Evolutionary conservation across 345 rosid genomes (phyloP).

Genomic region (Hypericum androsaemum): DNA sequence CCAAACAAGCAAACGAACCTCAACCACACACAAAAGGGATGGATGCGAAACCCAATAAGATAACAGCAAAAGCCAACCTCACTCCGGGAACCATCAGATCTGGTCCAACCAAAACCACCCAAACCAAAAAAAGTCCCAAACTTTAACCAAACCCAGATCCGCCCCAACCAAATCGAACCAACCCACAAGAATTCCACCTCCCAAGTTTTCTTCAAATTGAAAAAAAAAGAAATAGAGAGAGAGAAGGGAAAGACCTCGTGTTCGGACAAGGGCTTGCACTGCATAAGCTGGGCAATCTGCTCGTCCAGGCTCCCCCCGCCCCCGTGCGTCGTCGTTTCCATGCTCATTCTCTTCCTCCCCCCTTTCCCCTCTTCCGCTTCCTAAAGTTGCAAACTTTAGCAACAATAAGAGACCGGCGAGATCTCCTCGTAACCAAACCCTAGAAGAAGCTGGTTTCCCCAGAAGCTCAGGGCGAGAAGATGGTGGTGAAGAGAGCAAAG

Average conservation of each 20-base stretch:
- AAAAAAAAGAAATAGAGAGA: background rate
- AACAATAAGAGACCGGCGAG: too few species aligned
- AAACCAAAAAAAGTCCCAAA: background rate
- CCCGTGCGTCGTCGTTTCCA: conserved; percentile 38
- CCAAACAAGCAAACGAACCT: too few species aligned
- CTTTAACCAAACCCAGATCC: background rate
- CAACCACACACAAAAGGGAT: too few species aligned
- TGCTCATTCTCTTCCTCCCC: conserved; percentile 27
- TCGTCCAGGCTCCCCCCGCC: conserved; percentile 28
- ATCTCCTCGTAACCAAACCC: too few species aligned
- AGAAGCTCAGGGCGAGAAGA: too few species aligned
- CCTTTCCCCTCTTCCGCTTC: background rate
- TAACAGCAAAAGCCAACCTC: too few species aligned
- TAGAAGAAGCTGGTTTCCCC: too few species aligned
- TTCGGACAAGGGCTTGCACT: conserved; percentile 57
- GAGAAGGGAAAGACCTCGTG: conserved; percentile 25
- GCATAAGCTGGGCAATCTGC: conserved; percentile 49
- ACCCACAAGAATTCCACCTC: background rate
- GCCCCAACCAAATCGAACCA: background rate
- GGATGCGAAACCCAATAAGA: too few species aligned
- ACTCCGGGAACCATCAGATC: conserved; percentile 23
- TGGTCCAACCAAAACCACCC: background rate
- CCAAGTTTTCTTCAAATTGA: background rate
- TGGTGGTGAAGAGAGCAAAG: too few species aligned
- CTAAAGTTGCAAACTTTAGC: background rate